Evolutionary conservation across 208 protist genomes (phyloP), one percentile per base, ranked within the genome.

Genomic region (Acanthamoeba lenticulata): DNA sequence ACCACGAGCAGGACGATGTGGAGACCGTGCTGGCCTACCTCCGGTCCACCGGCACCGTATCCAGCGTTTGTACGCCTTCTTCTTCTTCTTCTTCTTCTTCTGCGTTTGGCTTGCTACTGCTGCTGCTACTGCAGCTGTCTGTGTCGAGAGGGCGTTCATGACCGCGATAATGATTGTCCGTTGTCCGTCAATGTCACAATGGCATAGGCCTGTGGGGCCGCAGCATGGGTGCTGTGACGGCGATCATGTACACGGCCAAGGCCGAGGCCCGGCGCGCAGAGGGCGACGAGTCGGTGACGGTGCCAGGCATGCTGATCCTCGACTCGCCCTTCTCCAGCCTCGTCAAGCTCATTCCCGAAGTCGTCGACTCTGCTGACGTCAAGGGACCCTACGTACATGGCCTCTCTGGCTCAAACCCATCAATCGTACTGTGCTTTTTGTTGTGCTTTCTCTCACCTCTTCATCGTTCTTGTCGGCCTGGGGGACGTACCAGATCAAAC

Each of bases 151-250:
- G 32, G 13, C 19, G 32, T 6, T n/a, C 7, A 11, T 72, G 29
- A n/a, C n/a, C 5, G 67, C 34, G 13, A 40, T 13, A 4, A 40
- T 74, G 34, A 42, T 49, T 49, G 38, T 47, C 44, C 5, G 34
- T 47, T 47, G 15, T 11, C 34, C 34, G 0, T 34, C 21, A 47
- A 17, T 49, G 27, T 88, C 27, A 17, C n/a, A 15, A 77, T 38
- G 32, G 17, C 36, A 40, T 34, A 91, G 85, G 85, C 44, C 24
- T 91, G 24, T 91, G 85, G 85, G 85, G 85, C 24, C 45, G 85
- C 27, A 91, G 85, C 55, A 91, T 91, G 85, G 85, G 85, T 11
- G 85, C 85, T 32, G 85, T 69, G 45, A 91, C 85, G 4, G 85
- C 85, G 38, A 11, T 91, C 21, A 62, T 91, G 85, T 91, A 91